A percentile compares a stretch with the other conserved stretches of the same genome.
phyloP scores from a whole-genome alignment of 805 yeast species.

The Nakazawaea wyomingensis region DNA sequence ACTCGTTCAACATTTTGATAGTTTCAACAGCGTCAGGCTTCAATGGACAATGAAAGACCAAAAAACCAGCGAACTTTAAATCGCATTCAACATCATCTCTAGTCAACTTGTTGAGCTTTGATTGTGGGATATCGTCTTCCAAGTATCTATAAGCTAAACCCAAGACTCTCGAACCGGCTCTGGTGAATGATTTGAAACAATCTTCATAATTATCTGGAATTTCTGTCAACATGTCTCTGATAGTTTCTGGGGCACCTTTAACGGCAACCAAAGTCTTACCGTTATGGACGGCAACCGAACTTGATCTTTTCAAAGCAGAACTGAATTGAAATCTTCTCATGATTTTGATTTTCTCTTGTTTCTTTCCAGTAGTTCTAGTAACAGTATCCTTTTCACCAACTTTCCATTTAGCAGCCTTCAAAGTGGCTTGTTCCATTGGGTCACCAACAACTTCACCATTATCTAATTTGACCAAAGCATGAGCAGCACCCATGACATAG shows the following conservation, averaged over 20 bases:
- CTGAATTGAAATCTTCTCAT: slow-evolving; percentile 96
- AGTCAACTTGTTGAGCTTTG: slow-evolving; percentile 51
- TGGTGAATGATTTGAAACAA: slow-evolving; percentile 82
- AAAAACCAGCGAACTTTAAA: slow-evolving; percentile 82
- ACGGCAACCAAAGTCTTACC: slow-evolving; percentile 69
- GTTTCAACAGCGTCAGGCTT: slow-evolving; percentile 90
- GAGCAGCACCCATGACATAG: slow-evolving; percentile 86
- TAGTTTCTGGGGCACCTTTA: slow-evolving; percentile 98
- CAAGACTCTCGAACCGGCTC: slow-evolving; percentile 93
- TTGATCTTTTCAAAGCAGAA: slow-evolving; percentile 90
- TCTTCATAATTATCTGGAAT: slow-evolving; percentile 81
- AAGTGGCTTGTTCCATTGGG: slow-evolving; percentile 97
- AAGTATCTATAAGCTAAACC: slow-evolving; percentile 87
- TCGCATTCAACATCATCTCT: slow-evolving; percentile 75
- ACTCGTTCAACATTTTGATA: slow-evolving; percentile 86
- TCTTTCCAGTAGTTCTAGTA: slow-evolving; percentile 34
- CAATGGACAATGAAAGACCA: slow-evolving; percentile 96
- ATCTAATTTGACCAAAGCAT: slow-evolving; percentile 88
- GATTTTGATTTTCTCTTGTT: slow-evolving; percentile 53
- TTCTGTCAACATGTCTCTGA: slow-evolving; percentile 63
- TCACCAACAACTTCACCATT: slow-evolving; percentile 98
- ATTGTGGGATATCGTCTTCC: slow-evolving; percentile 42
- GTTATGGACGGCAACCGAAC: slow-evolving; percentile 66
- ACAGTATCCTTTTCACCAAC: slow-evolving; percentile 74
- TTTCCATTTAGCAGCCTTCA: slow-evolving; percentile 81